Evolutionary conservation across 345 rosid species (phyloP).

Genomic region (Erysimum cheiranthoides): DNA sequence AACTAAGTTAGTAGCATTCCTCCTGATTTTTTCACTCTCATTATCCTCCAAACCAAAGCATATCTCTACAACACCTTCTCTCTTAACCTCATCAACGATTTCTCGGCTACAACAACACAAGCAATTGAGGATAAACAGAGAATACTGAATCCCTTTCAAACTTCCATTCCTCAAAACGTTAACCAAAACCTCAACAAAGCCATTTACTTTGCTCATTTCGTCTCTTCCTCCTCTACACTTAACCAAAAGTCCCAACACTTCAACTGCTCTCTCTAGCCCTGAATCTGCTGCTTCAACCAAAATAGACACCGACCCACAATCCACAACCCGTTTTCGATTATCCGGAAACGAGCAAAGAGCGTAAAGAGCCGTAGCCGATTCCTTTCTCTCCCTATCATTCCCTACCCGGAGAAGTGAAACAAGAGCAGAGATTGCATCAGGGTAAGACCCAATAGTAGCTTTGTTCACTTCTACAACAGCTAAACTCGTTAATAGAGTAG

Average conservation of each 20-base stretch:
- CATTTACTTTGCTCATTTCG: constrained; percentile 63
- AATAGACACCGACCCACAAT: constrained; percentile 73
- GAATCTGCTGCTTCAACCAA: constrained; percentile 60
- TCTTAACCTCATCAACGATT: constrained; percentile 53
- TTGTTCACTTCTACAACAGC: constrained; percentile 97
- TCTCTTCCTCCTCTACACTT: constrained; percentile 92
- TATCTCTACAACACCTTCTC: constrained; percentile 66
- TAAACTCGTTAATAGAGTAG: constrained; percentile 85
- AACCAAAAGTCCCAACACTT: constrained; percentile 80
- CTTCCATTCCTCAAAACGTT: constrained; percentile 64
- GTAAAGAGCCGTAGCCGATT: constrained; percentile 89
- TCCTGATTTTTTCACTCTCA: constrained; percentile 84
- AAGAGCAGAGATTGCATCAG: constrained; percentile 67
- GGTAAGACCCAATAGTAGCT: constrained; percentile 86
- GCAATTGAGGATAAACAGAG: constrained; percentile 68
- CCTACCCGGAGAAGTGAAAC: constrained; percentile 68
- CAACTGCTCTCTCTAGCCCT: constrained; percentile 89
- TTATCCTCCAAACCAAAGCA: constrained; percentile 69
- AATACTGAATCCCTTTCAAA: constrained; percentile 71
- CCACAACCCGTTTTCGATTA: constrained; percentile 71
- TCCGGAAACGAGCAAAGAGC: constrained; percentile 78
- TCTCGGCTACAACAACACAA: constrained; percentile 64
- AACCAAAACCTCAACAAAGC: constrained; percentile 67
- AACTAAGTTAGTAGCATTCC: constrained; percentile 69
- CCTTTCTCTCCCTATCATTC: constrained; percentile 75